Evolutionary conservation across 179 eudicot genomes (phyloP).

Genomic region (Spinacia oleracea): DNA sequence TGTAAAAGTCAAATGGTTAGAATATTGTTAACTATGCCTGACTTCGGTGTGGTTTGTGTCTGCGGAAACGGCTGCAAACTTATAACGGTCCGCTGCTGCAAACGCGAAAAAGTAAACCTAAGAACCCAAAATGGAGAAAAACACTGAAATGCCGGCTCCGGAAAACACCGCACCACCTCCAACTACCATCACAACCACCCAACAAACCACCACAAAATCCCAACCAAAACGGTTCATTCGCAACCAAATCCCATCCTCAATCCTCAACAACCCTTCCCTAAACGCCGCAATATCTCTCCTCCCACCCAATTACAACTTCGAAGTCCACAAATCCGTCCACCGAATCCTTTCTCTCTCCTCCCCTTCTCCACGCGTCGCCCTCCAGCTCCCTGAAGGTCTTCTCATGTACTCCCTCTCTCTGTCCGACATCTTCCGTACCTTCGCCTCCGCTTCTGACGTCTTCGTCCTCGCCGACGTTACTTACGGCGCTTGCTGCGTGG

Average conservation of each 20-base stretch:
- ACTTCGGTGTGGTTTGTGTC: not conserved
- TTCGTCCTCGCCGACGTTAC: slow-evolving; percentile 84
- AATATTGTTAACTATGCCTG: too few species aligned
- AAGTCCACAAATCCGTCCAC: slow-evolving; percentile 72
- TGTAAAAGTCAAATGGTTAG: too few species aligned
- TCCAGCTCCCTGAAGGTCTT: slow-evolving; percentile 90
- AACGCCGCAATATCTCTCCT: slow-evolving; percentile 78
- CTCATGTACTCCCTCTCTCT: slow-evolving; percentile 73
- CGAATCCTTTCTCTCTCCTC: slow-evolving; percentile 48
- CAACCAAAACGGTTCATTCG: slow-evolving; percentile 70
- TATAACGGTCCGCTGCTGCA: not conserved
- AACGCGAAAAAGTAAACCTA: not conserved
- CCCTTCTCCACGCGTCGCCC: slow-evolving; percentile 57
- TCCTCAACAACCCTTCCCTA: slow-evolving; percentile 60
- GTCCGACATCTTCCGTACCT: slow-evolving; percentile 72
- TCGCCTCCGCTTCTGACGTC: slow-evolving; percentile 48
- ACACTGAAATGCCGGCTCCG: not conserved
- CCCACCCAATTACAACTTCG: slow-evolving; percentile 78
- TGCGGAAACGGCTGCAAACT: not conserved
- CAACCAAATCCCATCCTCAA: slow-evolving; percentile 72
- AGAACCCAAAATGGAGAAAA: slow-evolving; percentile 10
- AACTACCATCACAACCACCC: slow-evolving; percentile 19
- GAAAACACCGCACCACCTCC: slow-evolving; percentile 7
- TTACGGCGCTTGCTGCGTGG: slow-evolving; percentile 95
- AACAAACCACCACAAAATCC: slow-evolving; percentile 11